Base-by-base conservation (phyloP, 192 early-diverging fungal species). In the Oehlia diaphana region DNA sequence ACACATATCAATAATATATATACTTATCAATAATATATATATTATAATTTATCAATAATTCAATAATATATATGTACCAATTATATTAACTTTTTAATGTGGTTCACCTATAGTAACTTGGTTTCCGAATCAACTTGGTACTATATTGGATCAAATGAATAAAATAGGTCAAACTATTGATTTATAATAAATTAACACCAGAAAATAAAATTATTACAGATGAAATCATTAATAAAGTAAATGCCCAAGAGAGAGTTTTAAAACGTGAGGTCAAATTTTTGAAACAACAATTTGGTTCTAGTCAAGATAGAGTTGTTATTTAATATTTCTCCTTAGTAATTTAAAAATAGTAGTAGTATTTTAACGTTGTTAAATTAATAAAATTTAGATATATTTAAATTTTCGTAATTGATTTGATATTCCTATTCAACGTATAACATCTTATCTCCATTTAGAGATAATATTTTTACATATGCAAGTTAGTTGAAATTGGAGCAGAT, bases 101-200 rank as follows among this genome's bases (percentile, higher is more conserved):
- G 92, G 92, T 26, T 89, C 89, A 16, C 92, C 92, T 9, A 93
- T 93, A 71, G 86, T 90, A 37, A 88, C 88, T 6, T 92, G 89
- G 89, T 77, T 95, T 67, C 94, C 90, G 72, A 96, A 93, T 84
- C 93, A 90, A 83, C 86, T 90, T 75, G 79, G 63, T 42, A 90
- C 90, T 10, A 90, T 89, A 64, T 84, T 90, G 69, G 86, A 82
- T 63, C 90, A 89, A 76, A 94, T 92, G 83, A 83, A 84, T 79
- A 87, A 88, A 80, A 91, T 84, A 37, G 84, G 84, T 63, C 81
- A 81, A 68, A 83, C 87, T 28, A 91, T 95, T 39, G 84, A 92
- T 65, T n/a, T 79, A 83, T 16, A 81, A 81, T 2, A 79, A 90
- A 63, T 82, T 96, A 28, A 85, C 91, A 8, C 75, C 82, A 6